Evolutionary conservation across 768 basidiomycete species (phyloP).

Genomic region (Amyloporia xantha): DNA sequence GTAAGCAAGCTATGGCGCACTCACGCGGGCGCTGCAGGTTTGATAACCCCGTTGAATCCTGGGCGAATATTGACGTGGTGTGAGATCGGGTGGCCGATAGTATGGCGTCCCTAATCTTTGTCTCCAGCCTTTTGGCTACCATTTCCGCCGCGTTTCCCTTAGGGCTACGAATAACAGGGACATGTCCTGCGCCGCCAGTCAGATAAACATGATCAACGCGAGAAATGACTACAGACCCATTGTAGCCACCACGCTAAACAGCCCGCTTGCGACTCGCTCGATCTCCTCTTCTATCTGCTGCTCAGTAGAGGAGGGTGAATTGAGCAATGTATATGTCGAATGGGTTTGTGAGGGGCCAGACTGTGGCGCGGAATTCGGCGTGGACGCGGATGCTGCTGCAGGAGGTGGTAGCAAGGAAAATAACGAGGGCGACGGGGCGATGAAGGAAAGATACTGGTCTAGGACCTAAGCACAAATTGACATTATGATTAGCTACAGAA

Average conservation of each 20-base stretch:
- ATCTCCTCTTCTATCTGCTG: constrained; percentile 90
- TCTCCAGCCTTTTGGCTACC: constrained; percentile 95
- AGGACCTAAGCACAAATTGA: constrained; percentile 51
- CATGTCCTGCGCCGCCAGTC: constrained; percentile 80
- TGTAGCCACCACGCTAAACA: constrained; percentile 89
- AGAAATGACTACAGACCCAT: constrained; percentile 48
- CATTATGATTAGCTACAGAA: constrained; percentile 5
- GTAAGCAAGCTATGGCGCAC: constrained; percentile 20
- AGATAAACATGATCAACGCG: too few relatives aligned
- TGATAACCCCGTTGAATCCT: constrained; percentile 77
- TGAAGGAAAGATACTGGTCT: constrained; percentile 96
- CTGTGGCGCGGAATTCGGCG: constrained; percentile 30
- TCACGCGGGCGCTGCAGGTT: constrained; percentile 83
- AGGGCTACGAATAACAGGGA: constrained; percentile 92
- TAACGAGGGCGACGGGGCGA: constrained; percentile 85
- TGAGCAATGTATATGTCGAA: constrained; percentile 80
- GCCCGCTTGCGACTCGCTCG: constrained; percentile 81
- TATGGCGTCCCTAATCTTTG: constrained; percentile 82
- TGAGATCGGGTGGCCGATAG: constrained; percentile 63
- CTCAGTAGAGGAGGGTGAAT: constrained; percentile 86
- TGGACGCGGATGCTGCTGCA: constrained; percentile 28
- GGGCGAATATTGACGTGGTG: constrained; percentile 60
- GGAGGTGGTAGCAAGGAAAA: constrained; percentile 81
- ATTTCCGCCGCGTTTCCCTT: constrained; percentile 97
- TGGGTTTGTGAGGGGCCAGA: constrained; percentile 28